Base-by-base conservation (phyloP, 306 rosid genomes). In the Sophora flavescens region DNA sequence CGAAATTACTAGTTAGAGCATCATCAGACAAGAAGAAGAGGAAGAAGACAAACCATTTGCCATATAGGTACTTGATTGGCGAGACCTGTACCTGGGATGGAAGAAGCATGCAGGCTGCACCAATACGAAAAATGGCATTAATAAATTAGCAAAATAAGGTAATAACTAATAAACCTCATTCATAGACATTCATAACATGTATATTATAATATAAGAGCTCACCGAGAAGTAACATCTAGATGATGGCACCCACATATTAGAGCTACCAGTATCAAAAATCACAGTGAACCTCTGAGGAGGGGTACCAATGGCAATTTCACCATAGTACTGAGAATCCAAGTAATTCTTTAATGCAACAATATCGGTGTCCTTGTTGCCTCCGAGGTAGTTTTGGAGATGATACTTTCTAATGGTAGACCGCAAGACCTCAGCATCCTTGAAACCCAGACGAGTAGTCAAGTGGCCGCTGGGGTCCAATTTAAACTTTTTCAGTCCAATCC, bases 171-270 rank as follows among this genome's bases (percentile, higher is more conserved):
- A 44, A 44, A 44, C 45, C 45, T 44, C 30, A 50, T 9, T 8
- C 32, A 45, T 7, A 63, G 32, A 54, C 12, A 66, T 41, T 32
- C 17, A 64, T 32, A 26, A 57, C 4, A 54, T 33, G n/a, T 5
- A 28, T 15, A 28, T 17, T n/a, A 44, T 36, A 1, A 3, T 0
- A 39, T 58, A 47, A 71, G 80, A 52, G 39, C 96, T 87, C 80
- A 95, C 98, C 91, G 97, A 95, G 60, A 88, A 80, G 81, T 66
- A 32, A 63, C 99, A 95, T 74, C 81, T 87, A 47, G 77, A 8
- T 0, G 99, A 95, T 15, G 97, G 99, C 67, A 95, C 99, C 99
- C 99, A 95, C 78, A 85, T 42, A 80, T 95, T 95, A 22, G 99
- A 87, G 90, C 99, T 95, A 1, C 99, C 99, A 0, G 99, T 95